Conservation (phyloP, 257 asterid species). For the Ajuga chamaepitys region DNA sequence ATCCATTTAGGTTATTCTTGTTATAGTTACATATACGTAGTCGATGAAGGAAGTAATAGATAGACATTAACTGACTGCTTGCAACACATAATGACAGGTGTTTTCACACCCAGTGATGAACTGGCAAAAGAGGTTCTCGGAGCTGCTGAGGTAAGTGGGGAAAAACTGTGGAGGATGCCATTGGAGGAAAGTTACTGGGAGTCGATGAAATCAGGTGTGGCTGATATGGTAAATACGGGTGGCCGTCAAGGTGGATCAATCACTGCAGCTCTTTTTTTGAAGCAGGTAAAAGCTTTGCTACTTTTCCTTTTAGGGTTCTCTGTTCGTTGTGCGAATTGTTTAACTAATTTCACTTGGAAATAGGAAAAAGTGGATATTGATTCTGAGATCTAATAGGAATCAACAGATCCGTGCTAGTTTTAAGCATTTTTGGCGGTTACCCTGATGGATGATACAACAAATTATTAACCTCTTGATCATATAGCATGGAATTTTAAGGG, state of each 20-base stretch:
- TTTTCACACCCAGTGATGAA: conserved; percentile 83
- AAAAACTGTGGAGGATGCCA: conserved; percentile 95
- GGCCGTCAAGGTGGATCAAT: conserved; percentile 95
- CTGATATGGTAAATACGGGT: conserved; percentile 97
- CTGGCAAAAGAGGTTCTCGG: conserved; percentile 83
- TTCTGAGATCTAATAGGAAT: background rate
- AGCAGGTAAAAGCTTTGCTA: conserved; percentile 55
- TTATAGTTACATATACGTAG: background rate
- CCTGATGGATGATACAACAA: background rate
- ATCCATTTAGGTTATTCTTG: background rate
- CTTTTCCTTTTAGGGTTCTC: background rate
- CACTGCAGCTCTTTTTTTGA: conserved; percentile 93
- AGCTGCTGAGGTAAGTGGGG: conserved; percentile 84
- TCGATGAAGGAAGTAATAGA: background rate
- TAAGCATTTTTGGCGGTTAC: background rate
- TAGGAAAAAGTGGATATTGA: background rate
- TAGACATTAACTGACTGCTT: background rate
- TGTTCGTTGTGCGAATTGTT: background rate
- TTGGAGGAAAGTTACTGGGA: conserved; percentile 99
- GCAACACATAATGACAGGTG: conserved; percentile 38
- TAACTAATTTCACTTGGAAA: background rate
- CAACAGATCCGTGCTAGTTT: background rate
- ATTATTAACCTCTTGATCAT: no score
- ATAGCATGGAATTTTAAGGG: no score
- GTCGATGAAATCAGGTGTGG: conserved; percentile 89